Conservation (phyloP, 306 rosid genomes). For the Cajanus cajan region DNA sequence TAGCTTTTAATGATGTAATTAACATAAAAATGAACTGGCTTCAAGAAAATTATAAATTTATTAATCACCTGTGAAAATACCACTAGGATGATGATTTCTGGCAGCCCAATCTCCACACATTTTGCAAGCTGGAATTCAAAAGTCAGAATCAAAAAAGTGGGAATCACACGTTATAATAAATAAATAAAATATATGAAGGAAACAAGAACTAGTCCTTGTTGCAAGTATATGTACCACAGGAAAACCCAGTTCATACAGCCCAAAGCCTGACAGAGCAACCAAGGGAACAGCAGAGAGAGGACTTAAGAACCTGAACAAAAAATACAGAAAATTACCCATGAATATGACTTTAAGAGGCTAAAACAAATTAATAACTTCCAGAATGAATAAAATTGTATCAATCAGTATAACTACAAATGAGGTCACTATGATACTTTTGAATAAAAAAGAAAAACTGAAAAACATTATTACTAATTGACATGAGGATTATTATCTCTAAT, state of each 20-base stretch:
- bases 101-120: conserved; percentile 91
- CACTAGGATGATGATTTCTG: conserved; percentile 75
- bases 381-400: not conserved
- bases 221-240: conserved; percentile 68
- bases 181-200: conserved; percentile 18
- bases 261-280: conserved; percentile 91
- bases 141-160: not conserved
- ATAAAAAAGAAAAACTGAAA: not conserved
- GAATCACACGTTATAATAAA: not conserved
- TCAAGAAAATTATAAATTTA: not conserved
- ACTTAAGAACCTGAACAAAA: conserved; percentile 68
- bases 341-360: not conserved
- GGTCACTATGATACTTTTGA: not conserved
- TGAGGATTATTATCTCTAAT: not conserved
- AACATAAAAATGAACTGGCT: not conserved
- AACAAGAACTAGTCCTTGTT: not conserved
- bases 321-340: conserved; percentile 4
- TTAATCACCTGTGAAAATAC: conserved; percentile 43
- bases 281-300: conserved; percentile 89
- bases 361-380: not conserved
- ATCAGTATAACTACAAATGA: not conserved
- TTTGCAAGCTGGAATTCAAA: conserved; percentile 35
- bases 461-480: not conserved
- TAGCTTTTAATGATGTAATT: not conserved
- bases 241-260: conserved; percentile 83